phyloP scores from a whole-genome alignment of 2,329 filamentous ascomycete genomes.

The Trichocomaceae sp. region DNA sequence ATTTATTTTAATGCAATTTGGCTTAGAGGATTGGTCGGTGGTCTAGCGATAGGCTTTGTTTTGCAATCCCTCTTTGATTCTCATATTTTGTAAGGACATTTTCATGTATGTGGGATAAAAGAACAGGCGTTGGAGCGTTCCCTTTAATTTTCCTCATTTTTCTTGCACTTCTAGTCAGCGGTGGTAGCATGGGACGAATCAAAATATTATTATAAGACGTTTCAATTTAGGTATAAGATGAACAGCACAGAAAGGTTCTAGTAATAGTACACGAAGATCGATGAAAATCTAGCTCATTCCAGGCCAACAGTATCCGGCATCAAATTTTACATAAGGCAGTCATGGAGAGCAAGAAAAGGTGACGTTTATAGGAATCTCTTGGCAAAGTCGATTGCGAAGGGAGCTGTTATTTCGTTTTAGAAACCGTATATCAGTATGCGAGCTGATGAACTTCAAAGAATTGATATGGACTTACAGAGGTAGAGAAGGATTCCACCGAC shows the following conservation, averaged over 20 bases:
- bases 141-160: not conserved
- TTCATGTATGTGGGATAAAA: slow-evolving; percentile 1
- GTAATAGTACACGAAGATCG: slow-evolving; percentile 7
- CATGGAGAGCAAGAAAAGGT: not conserved
- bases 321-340: not conserved
- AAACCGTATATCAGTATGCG: not conserved
- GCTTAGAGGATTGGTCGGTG: slow-evolving; percentile 1
- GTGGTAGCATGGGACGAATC: not conserved
- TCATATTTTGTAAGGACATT: not conserved
- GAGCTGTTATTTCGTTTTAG: slow-evolving; percentile 28
- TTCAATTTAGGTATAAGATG: not conserved
- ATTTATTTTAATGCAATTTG: slow-evolving; percentile 1
- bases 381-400: slow-evolving; percentile 45
- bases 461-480: slow-evolving; percentile 46
- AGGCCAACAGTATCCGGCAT: not conserved
- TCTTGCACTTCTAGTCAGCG: not conserved
- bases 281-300: not conserved
- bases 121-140: slow-evolving; percentile 9
- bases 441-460: not conserved
- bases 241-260: not conserved
- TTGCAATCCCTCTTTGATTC: not conserved
- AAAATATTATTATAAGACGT: not conserved
- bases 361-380: slow-evolving; percentile 18
- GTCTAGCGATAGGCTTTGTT: not conserved
- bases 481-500: slow-evolving; percentile 53